phyloP scores from a whole-genome alignment of 805 yeast genomes.

The Candida morakotiae region DNA sequence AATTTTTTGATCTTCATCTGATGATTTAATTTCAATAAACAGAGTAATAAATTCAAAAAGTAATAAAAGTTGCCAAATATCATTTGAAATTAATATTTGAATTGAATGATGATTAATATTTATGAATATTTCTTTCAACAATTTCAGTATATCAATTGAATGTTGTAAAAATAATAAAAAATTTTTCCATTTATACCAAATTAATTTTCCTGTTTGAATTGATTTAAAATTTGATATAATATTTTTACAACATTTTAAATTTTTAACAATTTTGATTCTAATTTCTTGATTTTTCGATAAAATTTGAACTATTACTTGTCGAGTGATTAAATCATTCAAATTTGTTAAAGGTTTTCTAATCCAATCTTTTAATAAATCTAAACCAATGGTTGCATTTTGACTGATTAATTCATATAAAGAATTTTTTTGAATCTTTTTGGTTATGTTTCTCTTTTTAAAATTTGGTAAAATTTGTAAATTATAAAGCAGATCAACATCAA shows the following conservation, averaged over 20 bases:
- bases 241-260: constrained; percentile 5
- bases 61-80: constrained; percentile 2
- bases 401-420: constrained; percentile 6
- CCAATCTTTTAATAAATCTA: constrained; percentile 9
- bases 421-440: constrained; percentile 1
- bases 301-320: constrained; percentile 4
- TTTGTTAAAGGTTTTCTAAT: constrained; percentile 7
- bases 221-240: not conserved
- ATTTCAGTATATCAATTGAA: not conserved
- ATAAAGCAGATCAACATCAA: constrained; percentile 9
- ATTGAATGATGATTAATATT: not conserved
- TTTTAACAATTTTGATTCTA: not conserved
- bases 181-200: constrained; percentile 8
- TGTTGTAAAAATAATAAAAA: constrained; percentile 6
- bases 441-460: not conserved
- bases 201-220: constrained; percentile 6
- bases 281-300: constrained; percentile 3
- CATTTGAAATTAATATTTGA: not conserved
- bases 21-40: constrained; percentile 4
- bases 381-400: constrained; percentile 5
- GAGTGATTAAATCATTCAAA: not conserved
- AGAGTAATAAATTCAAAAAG: constrained; percentile 3
- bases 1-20: constrained; percentile 6
- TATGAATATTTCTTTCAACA: not conserved
- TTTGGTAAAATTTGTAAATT: constrained; percentile 6